Evolutionary conservation across 257 asterid species (phyloP), one percentile per base, ranked within the genome.

Genomic region (Misopates orontium): DNA sequence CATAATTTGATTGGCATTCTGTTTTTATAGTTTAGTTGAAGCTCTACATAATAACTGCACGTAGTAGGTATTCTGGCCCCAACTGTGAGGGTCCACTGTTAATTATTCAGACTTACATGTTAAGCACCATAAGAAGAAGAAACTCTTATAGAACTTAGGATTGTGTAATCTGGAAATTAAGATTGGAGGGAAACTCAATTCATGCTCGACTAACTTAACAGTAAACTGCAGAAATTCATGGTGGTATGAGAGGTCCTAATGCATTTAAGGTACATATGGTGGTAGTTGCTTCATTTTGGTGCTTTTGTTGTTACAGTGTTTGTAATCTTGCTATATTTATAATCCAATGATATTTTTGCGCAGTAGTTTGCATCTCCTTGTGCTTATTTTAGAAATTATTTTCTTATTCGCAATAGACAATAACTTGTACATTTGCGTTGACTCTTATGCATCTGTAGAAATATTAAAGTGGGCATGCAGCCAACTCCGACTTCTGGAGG

Each of bases 401-500:
- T 36, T 8, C 42, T 36, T 9, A 36, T 13, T 50, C 56, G 48
- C 14, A 15, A 11, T 54, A 41, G 65, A 20, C 53, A 59, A 28
- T 61, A 20, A 52, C 49, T 60, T 70, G 44, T 42, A 53, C 22
- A 61, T 59, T 57, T 64, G 47, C 64, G 23, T 60, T 75, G 63
- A 79, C 66, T 56, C 49, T 23, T 47, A 12, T 78, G 78, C 82
- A 53, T 65, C 77, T 68, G 48, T 84, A 92, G 98, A 78, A 86
- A 88, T 67, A 73, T 70, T 53, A 83, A 81, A 73, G 83, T 53
- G 45, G 78, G 77, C 47, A 68, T 17, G 70, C 83, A 73, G 45
- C 62, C 73, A 41, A 68, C 68, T 68, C 66, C 67, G 70, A 63
- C 64, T 47, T 78, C 92, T 50, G 87, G 76, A 71, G 91, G 75